A percentile compares a stretch with the other conserved stretches of the same genome.
phyloP scores from a whole-genome alignment of 495 filamentous ascomycete genomes.

The Penicillium egyptiacum region DNA sequence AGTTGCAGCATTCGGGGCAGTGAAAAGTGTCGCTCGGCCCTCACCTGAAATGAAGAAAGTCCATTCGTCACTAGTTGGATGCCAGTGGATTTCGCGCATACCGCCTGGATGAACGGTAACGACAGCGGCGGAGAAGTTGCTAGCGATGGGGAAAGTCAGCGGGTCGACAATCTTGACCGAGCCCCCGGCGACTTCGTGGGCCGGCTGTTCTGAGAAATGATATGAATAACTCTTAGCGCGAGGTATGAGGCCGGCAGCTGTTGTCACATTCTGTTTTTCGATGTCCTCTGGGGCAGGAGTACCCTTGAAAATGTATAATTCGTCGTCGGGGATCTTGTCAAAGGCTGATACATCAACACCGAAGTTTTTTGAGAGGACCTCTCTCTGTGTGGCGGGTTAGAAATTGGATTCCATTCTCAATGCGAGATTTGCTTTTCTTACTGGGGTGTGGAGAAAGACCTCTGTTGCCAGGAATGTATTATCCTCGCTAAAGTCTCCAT shows the following conservation, averaged over 20 bases:
- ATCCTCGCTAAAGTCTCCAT: slow-evolving; percentile 67
- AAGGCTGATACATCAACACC: slow-evolving; percentile 54
- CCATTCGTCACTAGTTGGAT: slow-evolving; percentile 74
- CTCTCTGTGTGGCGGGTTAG: slow-evolving; percentile 34
- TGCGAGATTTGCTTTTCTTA: slow-evolving; percentile 10
- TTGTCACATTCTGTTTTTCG: slow-evolving; percentile 59
- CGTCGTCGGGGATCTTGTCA: slow-evolving; percentile 55
- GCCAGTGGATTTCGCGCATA: slow-evolving; percentile 81
- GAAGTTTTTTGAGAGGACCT: slow-evolving; percentile 64
- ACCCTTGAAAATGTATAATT: slow-evolving; percentile 71
- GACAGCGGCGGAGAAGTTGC: slow-evolving; percentile 60
- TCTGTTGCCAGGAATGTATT: slow-evolving; percentile 68
- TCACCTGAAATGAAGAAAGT: slow-evolving; percentile 69
- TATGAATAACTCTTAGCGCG: slow-evolving; percentile 58
- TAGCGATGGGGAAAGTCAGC: slow-evolving; percentile 58
- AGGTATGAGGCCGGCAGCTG: slow-evolving; percentile 56
- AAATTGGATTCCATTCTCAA: background rate
- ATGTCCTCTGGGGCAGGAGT: slow-evolving; percentile 62
- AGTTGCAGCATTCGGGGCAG: slow-evolving; percentile 54
- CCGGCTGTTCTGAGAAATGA: slow-evolving; percentile 63
- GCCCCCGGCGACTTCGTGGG: slow-evolving; percentile 59
- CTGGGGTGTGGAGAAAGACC: slow-evolving; percentile 58
- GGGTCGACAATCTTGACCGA: slow-evolving; percentile 69
- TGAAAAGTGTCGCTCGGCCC: slow-evolving; percentile 66
- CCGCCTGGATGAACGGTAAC: slow-evolving; percentile 68